Evolutionary conservation across 306 rosid genomes (phyloP).

Genomic region (Casuarina cunninghamiana): DNA sequence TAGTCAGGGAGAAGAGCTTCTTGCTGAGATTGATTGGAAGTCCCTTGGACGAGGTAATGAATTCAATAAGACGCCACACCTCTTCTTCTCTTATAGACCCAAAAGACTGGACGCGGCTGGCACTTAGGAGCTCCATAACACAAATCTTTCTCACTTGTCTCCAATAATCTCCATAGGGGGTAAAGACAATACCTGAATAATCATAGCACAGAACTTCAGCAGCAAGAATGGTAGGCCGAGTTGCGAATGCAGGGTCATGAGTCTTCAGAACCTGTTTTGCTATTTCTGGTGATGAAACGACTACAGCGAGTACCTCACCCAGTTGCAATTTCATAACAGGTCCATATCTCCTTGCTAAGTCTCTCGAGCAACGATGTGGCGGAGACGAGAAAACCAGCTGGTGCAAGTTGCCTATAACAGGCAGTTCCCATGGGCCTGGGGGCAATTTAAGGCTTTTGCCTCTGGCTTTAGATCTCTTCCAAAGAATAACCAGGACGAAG

Average conservation of each 20-base stretch:
- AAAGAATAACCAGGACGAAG: neutral
- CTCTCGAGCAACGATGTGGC: neutral
- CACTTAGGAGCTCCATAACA: neutral
- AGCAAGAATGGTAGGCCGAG: neutral
- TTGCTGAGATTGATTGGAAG: too few species aligned
- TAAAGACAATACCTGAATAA: neutral
- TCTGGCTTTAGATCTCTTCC: neutral
- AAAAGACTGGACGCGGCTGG: slow-evolving; percentile 15
- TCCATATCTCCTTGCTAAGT: slow-evolving; percentile 9
- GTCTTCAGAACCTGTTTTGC: slow-evolving; percentile 10
- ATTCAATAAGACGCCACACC: neutral
- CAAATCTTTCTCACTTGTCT: slow-evolving; percentile 2
- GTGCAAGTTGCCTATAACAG: slow-evolving; percentile 21
- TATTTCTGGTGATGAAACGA: slow-evolving; percentile 18
- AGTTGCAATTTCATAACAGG: slow-evolving; percentile 15
- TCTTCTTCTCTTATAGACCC: slow-evolving; percentile 24
- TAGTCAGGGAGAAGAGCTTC: neutral
- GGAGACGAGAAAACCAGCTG: neutral
- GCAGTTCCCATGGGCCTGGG: slow-evolving; percentile 15
- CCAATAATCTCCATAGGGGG: slow-evolving; percentile 26
- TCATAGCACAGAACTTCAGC: neutral
- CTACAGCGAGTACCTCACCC: neutral
- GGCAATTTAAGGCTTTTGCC: neutral
- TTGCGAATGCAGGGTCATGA: neutral
- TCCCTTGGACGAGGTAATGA: too few species aligned